Percentiles rank a stretch among this genome's conserved stretches.
Conservation (phyloP, 164 flowering plant species). For the Euptelea pleiosperma region DNA sequence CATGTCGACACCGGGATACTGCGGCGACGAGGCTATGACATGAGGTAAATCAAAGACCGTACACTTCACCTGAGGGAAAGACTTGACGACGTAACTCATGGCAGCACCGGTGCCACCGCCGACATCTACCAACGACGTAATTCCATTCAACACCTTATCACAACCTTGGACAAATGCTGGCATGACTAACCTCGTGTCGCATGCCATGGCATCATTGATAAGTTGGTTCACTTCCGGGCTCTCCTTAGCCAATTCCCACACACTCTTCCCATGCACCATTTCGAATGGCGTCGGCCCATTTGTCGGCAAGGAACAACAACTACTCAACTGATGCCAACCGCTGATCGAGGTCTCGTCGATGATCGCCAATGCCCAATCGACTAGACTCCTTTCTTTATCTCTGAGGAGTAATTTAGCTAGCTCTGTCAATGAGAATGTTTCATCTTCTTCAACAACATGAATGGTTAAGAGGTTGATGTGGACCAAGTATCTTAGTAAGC, state of each 20-base stretch:
- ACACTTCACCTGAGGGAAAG: neutral
- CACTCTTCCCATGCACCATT: neutral
- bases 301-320: neutral
- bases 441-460: neutral
- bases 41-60: slow-evolving; percentile 1
- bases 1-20: slow-evolving; percentile 1
- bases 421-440: neutral
- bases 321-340: neutral
- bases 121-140: neutral
- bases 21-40: neutral
- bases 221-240: neutral
- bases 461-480: neutral
- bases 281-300: slow-evolving; percentile 5
- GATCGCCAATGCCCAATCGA: neutral
- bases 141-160: neutral
- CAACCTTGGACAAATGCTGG: slow-evolving; percentile 5
- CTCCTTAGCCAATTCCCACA: neutral
- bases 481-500: neutral
- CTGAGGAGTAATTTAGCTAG: slow-evolving; percentile 3
- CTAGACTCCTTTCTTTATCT: slow-evolving; percentile 9
- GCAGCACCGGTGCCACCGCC: neutral
- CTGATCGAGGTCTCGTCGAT: neutral
- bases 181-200: slow-evolving; percentile 3
- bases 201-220: neutral
- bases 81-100: slow-evolving; percentile 2